These are phyloP conservation scores for Grosmannia huntii DNA, from an alignment of 2,329 filamentous ascomycete species.

Conservation along the genomic window DNA sequence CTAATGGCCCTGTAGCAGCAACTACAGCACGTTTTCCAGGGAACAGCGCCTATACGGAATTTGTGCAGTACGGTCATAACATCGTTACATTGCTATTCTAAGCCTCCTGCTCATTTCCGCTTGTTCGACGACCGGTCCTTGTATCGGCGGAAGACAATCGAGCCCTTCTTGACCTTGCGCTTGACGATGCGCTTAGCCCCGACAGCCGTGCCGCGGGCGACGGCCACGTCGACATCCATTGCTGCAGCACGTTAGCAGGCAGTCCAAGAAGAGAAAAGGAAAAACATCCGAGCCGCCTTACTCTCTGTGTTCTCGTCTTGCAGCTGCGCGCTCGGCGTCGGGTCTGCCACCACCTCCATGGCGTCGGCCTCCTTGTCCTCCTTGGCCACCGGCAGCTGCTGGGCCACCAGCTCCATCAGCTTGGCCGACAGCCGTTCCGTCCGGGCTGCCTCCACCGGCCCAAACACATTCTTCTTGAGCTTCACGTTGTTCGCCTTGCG, in stretches of 20 bases:
- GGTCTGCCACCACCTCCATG: conserved; percentile 33
- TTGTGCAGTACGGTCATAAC: conserved; percentile 3
- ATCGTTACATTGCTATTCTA: background rate
- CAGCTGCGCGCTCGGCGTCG: conserved; percentile 9
- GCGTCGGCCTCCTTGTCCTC: conserved; percentile 27
- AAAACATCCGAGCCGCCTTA: too few species aligned
- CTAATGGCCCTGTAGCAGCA: background rate
- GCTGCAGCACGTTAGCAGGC: background rate
- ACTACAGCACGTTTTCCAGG: background rate
- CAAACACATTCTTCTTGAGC: conserved; percentile 72
- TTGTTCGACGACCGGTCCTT: conserved; percentile 37
- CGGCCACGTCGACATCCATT: conserved; percentile 41
- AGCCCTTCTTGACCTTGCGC: conserved; percentile 39
- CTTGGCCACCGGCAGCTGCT: conserved; percentile 21
- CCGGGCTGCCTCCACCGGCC: conserved; percentile 66
- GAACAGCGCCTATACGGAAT: too few species aligned
- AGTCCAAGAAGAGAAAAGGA: too few species aligned
- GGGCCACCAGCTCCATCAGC: conserved; percentile 64
- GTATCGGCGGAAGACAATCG: conserved; percentile 49
- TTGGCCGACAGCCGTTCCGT: conserved; percentile 77
- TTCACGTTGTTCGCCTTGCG: conserved; percentile 74
- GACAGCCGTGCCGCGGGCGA: conserved; percentile 24
- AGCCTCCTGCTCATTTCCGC: conserved; percentile 10
- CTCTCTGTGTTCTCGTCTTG: conserved; percentile 7
- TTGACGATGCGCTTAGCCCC: conserved; percentile 43